Evolutionary conservation across 148 eudicot genomes (phyloP).

Genomic region (Silene uniflora): DNA sequence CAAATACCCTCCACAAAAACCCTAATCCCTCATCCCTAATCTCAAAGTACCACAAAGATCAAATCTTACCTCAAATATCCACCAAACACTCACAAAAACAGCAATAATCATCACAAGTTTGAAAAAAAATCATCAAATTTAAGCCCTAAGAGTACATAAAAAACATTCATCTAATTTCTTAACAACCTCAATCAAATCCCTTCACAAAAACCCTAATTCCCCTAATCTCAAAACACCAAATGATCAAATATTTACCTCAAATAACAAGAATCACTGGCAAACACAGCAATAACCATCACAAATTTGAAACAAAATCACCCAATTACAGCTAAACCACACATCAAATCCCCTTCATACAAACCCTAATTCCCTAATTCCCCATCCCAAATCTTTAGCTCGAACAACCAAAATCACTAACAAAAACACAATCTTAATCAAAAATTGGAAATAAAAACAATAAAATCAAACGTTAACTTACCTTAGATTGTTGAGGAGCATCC

Average conservation of each 20-base stretch:
- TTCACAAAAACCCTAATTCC: constrained; percentile 1
- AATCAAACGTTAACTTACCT: constrained; percentile 31
- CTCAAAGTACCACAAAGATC: constrained; percentile 1
- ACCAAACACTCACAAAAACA: not conserved
- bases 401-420: not conserved
- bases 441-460: not conserved
- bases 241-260: not conserved
- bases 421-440: not conserved
- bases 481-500: constrained; percentile 45
- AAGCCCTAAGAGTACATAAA: not conserved
- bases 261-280: not conserved
- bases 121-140: not conserved
- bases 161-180: not conserved
- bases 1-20: not conserved
- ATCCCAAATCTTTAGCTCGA: not conserved
- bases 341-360: not conserved
- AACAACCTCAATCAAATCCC: not conserved
- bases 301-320: constrained; percentile 1
- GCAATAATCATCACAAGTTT: not conserved
- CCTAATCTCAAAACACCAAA: constrained; percentile 1
- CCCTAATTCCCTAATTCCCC: not conserved
- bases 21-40: not conserved
- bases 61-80: not conserved
- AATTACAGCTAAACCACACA: not conserved
- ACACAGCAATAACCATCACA: not conserved